Percentiles rank a stretch among this genome's conserved stretches.
Conservation (phyloP, 1,284 basidiomycete genomes). For the Puccinia novopanici region DNA sequence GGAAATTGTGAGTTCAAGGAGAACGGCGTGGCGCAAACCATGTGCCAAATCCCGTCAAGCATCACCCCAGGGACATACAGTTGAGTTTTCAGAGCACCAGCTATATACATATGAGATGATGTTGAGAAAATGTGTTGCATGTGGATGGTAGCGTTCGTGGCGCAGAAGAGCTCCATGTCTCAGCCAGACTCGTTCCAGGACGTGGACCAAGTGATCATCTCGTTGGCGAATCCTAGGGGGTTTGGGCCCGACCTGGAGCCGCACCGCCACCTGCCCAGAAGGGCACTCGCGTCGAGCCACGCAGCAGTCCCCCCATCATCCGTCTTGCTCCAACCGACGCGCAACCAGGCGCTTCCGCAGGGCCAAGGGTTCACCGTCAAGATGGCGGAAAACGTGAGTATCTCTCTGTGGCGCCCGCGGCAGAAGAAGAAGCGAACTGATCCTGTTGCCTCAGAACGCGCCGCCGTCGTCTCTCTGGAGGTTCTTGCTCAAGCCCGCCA, state of each 20-base stretch:
- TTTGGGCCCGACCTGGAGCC: constrained; percentile 6
- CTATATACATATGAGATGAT: background rate
- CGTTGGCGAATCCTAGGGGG: constrained; percentile 28
- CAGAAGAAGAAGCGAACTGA: background rate
- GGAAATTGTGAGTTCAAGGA: constrained; percentile 14
- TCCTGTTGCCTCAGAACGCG: background rate
- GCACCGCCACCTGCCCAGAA: background rate
- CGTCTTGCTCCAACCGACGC: constrained; percentile 10
- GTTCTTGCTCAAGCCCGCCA: constrained; percentile 14
- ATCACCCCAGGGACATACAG: constrained; percentile 22
- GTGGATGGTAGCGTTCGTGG: constrained; percentile 7
- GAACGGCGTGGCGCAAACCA: constrained; percentile 9
- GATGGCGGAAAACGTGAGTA: constrained; percentile 11
- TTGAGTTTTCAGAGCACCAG: background rate
- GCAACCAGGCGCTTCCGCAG: background rate
- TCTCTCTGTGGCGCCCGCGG: background rate
- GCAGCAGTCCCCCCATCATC: constrained; percentile 6
- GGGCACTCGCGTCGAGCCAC: background rate
- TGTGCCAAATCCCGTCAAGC: constrained; percentile 32
- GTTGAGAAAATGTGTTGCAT: too few species aligned
- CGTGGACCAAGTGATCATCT: constrained; percentile 16
- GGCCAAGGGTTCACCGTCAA: constrained; percentile 10
- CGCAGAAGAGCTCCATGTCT: constrained; percentile 5
- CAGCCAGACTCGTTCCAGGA: constrained; percentile 1
- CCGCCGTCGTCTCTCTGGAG: constrained; percentile 2